Percentiles rank a stretch among this genome's conserved stretches.
These are phyloP conservation scores for Rasamsonia emersonii DNA, from an alignment of 2,329 filamentous ascomycete species.

Conservation along the genomic window DNA sequence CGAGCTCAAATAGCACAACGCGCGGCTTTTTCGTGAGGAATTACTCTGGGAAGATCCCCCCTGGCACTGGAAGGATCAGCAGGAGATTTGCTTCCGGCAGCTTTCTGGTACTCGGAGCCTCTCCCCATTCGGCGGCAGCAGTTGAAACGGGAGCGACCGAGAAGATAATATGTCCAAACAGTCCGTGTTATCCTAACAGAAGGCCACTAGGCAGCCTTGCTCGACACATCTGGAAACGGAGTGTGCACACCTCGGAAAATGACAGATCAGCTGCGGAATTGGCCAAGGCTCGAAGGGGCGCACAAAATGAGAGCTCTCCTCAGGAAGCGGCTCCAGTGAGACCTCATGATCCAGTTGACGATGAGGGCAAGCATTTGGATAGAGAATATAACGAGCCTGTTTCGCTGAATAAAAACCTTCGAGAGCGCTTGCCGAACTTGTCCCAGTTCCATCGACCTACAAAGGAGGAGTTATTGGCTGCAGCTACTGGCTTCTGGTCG, in stretches of 20 bases:
- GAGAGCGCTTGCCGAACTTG: slow-evolving; percentile 58
- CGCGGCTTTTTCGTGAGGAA: slow-evolving; percentile 11
- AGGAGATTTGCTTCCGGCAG: slow-evolving; percentile 49
- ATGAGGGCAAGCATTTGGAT: slow-evolving; percentile 13
- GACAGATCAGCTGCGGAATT: slow-evolving; percentile 5
- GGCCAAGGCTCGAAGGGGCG: slow-evolving; percentile 8
- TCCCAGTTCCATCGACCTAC: slow-evolving; percentile 74
- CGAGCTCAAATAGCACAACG: slow-evolving; percentile 5
- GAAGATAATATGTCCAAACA: slow-evolving; percentile 21
- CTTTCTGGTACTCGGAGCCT: slow-evolving; percentile 43
- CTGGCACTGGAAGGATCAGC: slow-evolving; percentile 34
- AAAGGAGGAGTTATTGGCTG: slow-evolving; percentile 85
- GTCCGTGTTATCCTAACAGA: slow-evolving; percentile 12
- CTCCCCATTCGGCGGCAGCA: slow-evolving; percentile 21
- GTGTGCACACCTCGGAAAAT: slow-evolving; percentile 22
- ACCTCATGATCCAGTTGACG: no score
- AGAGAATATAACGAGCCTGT: slow-evolving; percentile 10
- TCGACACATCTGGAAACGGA: slow-evolving; percentile 20
- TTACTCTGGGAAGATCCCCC: slow-evolving; percentile 10
- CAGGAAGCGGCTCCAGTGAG: slow-evolving; percentile 2
- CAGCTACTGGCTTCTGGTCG: slow-evolving; percentile 88
- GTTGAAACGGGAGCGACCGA: slow-evolving; percentile 24
- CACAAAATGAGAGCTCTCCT: slow-evolving; percentile 10
- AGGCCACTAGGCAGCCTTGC: slow-evolving; percentile 11
- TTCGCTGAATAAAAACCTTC: slow-evolving; percentile 34